phyloP scores from a whole-genome alignment of 345 rosid genomes.

The Eucalyptus viminalis region DNA sequence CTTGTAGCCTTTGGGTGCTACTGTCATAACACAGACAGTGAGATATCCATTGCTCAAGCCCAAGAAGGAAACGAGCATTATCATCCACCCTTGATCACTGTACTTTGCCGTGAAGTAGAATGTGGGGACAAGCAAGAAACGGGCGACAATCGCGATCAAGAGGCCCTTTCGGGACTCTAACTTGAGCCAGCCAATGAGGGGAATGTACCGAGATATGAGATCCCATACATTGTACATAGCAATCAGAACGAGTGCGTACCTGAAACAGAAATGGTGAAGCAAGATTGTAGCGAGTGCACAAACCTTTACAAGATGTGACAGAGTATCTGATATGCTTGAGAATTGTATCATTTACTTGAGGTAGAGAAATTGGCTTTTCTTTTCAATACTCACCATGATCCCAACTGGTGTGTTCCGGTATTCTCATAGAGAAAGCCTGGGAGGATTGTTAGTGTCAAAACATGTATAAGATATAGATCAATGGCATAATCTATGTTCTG shows the following conservation, averaged over 20 bases:
- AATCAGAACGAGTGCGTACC: constrained; percentile 61
- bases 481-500: constrained; percentile 56
- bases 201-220: constrained; percentile 49
- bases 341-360: background rate
- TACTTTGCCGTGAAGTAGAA: constrained; percentile 83
- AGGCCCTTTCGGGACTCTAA: constrained; percentile 61
- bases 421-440: constrained; percentile 83
- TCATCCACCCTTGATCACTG: constrained; percentile 92
- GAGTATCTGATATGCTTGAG: background rate
- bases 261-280: background rate
- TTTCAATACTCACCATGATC: background rate
- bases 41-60: constrained; percentile 74
- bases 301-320: background rate
- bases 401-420: constrained; percentile 44
- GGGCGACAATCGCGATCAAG: constrained; percentile 30
- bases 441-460: constrained; percentile 62
- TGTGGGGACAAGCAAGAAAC: constrained; percentile 53
- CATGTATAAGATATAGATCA: constrained; percentile 49
- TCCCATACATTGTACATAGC: constrained; percentile 64
- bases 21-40: constrained; percentile 66
- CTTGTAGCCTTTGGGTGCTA: constrained; percentile 85
- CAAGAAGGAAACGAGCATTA: constrained; percentile 46
- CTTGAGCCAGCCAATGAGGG: constrained; percentile 36
- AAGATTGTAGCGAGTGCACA: background rate
- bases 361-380: background rate